Conservation (phyloP, 805 yeast species). For the Candida vartiovaarae region DNA sequence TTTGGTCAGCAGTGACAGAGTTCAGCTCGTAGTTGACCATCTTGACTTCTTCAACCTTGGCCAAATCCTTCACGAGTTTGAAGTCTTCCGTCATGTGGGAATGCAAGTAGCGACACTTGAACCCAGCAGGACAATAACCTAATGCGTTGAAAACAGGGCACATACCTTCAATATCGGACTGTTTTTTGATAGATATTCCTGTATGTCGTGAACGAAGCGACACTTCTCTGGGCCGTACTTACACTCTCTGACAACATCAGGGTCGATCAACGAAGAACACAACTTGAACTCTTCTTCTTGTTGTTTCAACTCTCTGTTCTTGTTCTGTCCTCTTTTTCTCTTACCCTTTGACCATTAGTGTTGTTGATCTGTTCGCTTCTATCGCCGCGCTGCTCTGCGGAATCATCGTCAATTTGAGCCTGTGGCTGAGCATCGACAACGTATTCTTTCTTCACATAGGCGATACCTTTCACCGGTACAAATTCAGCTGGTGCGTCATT, state of each 20-base stretch:
- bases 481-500: neutral
- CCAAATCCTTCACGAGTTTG: conserved; percentile 38
- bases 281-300: conserved; percentile 54
- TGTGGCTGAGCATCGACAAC: conserved; percentile 31
- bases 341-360: conserved; percentile 36
- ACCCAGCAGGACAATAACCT: conserved; percentile 90
- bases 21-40: conserved; percentile 54
- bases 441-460: conserved; percentile 69
- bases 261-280: conserved; percentile 59
- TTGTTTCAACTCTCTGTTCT: conserved; percentile 70
- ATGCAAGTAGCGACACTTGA: conserved; percentile 85
- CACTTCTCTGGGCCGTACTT: conserved; percentile 66
- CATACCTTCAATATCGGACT: conserved; percentile 60
- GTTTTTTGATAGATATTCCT: conserved; percentile 58
- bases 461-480: conserved; percentile 47
- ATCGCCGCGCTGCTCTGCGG: conserved; percentile 36
- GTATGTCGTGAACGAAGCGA: conserved; percentile 69
- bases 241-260: conserved; percentile 40
- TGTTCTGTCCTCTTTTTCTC: conserved; percentile 74
- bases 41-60: conserved; percentile 27
- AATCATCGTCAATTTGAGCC: conserved; percentile 35
- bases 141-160: conserved; percentile 82
- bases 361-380: conserved; percentile 25
- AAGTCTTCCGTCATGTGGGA: conserved; percentile 52
- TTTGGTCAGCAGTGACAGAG: conserved; percentile 39